A percentile compares a stretch with the other conserved stretches of the same genome.
Conservation (phyloP, 305 asterid genomes). For the Fraxinus platypoda region DNA sequence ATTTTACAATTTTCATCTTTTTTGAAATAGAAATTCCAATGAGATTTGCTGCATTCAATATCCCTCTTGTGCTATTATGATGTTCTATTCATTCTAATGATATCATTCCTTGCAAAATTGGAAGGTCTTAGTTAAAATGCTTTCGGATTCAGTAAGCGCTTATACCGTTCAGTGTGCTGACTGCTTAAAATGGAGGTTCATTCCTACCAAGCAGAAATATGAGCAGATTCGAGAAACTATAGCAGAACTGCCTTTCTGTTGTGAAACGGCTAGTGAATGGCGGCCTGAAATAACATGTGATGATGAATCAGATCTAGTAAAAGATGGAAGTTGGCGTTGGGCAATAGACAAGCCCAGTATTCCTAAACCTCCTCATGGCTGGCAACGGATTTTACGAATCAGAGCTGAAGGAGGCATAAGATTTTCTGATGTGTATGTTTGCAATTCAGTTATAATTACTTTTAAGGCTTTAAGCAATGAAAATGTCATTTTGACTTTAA, state of each 20-base stretch:
- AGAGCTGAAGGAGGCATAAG: constrained; percentile 81
- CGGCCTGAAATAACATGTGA: constrained; percentile 59
- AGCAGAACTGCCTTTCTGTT: constrained; percentile 34
- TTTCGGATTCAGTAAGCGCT: constrained; percentile 29
- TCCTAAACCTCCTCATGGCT: constrained; percentile 76
- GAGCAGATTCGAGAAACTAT: constrained; percentile 77
- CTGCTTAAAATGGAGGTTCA: constrained; percentile 86
- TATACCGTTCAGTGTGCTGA: constrained; percentile 80
- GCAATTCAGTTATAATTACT: not conserved
- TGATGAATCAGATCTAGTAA: constrained; percentile 65
- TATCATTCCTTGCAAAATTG: not conserved
- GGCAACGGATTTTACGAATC: constrained; percentile 72
- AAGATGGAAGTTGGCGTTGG: constrained; percentile 86
- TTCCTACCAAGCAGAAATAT: constrained; percentile 70
- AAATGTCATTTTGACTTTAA: constrained; percentile 3
- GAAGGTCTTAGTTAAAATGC: not conserved
- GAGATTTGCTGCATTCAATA: not conserved
- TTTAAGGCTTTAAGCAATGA: not conserved
- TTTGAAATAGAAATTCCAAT: not conserved
- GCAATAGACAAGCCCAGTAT: constrained; percentile 84
- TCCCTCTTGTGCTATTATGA: not conserved
- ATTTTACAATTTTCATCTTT: not conserved
- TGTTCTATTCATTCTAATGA: not conserved
- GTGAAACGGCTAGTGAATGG: constrained; percentile 74
- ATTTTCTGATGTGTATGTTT: constrained; percentile 85